A percentile compares a stretch with the other conserved stretches of the same genome.
These are phyloP conservation scores for Emericellopsis atlantica DNA, from an alignment of 2,329 filamentous ascomycete species.

Conservation along the genomic window DNA sequence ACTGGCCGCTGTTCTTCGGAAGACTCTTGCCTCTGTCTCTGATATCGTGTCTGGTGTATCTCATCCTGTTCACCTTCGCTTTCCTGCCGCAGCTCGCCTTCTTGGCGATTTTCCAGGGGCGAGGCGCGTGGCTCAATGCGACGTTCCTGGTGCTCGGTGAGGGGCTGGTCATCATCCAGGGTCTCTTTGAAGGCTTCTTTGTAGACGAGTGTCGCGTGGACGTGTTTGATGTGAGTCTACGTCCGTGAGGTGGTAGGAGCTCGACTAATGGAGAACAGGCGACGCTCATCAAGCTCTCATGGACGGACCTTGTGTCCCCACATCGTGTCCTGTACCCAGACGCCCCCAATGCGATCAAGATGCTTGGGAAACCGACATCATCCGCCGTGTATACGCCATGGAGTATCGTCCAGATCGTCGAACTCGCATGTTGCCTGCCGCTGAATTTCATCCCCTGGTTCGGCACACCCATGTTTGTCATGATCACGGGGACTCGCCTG, in stretches of 20 bases:
- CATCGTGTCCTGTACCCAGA: constrained; percentile 55
- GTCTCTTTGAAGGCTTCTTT: constrained; percentile 68
- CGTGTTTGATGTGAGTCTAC: constrained; percentile 61
- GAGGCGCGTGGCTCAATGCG: constrained; percentile 81
- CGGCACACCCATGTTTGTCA: constrained; percentile 73
- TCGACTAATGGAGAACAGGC: constrained; percentile 24
- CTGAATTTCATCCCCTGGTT: constrained; percentile 79
- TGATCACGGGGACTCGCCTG: constrained; percentile 76
- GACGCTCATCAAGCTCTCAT: constrained; percentile 63
- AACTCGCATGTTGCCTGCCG: constrained; percentile 67
- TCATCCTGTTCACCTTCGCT: constrained; percentile 76
- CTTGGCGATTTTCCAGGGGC: constrained; percentile 77
- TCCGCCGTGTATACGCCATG: constrained; percentile 76
- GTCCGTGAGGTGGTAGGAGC: neutral
- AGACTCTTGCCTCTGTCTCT: constrained; percentile 71
- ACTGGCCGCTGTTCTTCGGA: constrained; percentile 69
- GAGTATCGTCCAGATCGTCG: constrained; percentile 79
- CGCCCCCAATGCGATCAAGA: constrained; percentile 60
- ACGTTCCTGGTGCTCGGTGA: constrained; percentile 80
- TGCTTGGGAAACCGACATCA: constrained; percentile 69
- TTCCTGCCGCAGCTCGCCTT: constrained; percentile 86
- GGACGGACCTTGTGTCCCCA: constrained; percentile 54
- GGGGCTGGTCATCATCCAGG: constrained; percentile 56
- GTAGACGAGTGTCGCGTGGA: constrained; percentile 70
- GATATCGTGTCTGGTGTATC: constrained; percentile 70